Evolutionary conservation across 2,329 filamentous ascomycete species (phyloP).

Genomic region (Microsporum ferrugineum): DNA sequence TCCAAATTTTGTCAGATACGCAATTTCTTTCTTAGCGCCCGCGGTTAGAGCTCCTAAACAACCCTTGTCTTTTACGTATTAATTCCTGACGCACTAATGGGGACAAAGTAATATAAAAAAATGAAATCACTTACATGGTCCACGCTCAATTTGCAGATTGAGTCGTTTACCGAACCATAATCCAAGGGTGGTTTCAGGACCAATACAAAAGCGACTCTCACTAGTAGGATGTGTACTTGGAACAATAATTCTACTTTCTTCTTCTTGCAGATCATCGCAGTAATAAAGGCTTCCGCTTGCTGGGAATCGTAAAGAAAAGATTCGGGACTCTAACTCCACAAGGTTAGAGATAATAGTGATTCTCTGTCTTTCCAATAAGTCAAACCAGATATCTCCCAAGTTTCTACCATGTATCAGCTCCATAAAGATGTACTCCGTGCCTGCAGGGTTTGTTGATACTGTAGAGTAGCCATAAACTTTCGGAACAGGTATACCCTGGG

Average conservation of each 20-base stretch:
- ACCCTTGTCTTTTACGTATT: neutral
- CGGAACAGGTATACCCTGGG: conserved; percentile 27
- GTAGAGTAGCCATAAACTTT: conserved; percentile 26
- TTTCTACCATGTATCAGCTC: conserved; percentile 24
- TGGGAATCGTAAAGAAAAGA: conserved; percentile 15
- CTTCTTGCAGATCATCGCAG: neutral
- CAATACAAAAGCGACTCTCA: neutral
- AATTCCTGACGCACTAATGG: neutral
- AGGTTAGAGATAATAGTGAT: conserved; percentile 13
- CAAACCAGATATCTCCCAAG: conserved; percentile 24
- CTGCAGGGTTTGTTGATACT: conserved; percentile 26
- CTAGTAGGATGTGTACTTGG: neutral
- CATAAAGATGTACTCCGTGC: conserved; percentile 33
- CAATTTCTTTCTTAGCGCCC: conserved; percentile 10
- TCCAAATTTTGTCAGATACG: conserved; percentile 13
- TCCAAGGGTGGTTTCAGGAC: neutral
- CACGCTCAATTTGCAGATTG: neutral
- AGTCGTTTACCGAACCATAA: neutral
- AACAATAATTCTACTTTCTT: neutral
- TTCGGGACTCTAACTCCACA: conserved; percentile 15
- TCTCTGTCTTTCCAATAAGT: conserved; percentile 8
- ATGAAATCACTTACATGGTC: neutral
- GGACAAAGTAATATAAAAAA: neutral
- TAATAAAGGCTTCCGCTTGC: neutral
- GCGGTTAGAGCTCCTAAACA: neutral